Percentiles rank a stretch among this genome's conserved stretches.
phyloP scores from a whole-genome alignment of 148 eudicot genomes.

The Mesembryanthemum crystallinum region DNA sequence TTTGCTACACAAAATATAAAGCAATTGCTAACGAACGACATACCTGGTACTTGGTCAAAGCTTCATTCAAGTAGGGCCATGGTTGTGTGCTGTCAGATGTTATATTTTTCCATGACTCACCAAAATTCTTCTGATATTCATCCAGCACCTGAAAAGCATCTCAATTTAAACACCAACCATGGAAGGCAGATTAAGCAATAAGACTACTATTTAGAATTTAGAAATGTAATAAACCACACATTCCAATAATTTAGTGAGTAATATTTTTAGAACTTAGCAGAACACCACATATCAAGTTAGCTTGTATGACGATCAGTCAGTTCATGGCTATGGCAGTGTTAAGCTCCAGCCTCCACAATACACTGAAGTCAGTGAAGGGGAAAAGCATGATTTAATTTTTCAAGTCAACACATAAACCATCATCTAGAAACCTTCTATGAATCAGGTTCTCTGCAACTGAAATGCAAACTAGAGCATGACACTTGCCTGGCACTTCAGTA shows the following conservation, averaged over 20 bases:
- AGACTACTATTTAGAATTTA: too few relatives aligned
- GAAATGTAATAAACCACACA: neutral
- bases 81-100: constrained; percentile 63
- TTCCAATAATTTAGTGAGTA: neutral
- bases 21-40: neutral
- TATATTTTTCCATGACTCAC: constrained; percentile 76
- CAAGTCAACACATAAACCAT: neutral
- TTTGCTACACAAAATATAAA: neutral
- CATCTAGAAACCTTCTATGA: neutral
- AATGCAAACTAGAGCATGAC: neutral
- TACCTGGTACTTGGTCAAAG: constrained; percentile 85
- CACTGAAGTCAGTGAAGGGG: neutral
- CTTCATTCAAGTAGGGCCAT: constrained; percentile 85
- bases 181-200: neutral
- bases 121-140: constrained; percentile 82
- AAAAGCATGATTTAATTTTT: neutral
- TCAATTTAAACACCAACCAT: neutral
- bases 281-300: neutral
- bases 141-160: constrained; percentile 60
- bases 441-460: constrained; percentile 5
- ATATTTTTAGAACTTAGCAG: neutral
- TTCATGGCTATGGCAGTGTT: neutral
- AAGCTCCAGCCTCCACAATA: too few relatives aligned
- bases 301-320: too few relatives aligned
- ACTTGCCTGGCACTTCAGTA: neutral